These are phyloP conservation scores for Cryphonectria radicalis DNA, from an alignment of 2,329 filamentous ascomycete genomes.

Conservation along the genomic window DNA sequence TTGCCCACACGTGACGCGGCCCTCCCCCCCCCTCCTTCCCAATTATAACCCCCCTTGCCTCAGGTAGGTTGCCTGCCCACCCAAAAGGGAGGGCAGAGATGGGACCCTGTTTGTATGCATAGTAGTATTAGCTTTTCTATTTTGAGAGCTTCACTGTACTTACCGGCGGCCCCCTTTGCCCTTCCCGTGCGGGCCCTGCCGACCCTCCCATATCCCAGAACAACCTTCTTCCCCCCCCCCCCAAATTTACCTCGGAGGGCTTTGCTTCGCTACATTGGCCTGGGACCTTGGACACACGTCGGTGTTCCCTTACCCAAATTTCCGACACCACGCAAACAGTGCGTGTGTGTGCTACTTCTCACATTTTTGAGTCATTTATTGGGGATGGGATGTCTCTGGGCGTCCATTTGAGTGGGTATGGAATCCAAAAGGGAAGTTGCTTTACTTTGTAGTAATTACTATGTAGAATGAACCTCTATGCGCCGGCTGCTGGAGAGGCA, in stretches of 20 bases:
- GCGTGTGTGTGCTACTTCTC: neutral
- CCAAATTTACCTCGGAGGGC: neutral
- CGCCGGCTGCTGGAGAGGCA: neutral
- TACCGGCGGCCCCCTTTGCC: neutral
- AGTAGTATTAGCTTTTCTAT: conserved; percentile 1
- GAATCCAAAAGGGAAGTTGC: too few relatives aligned
- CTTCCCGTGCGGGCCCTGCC: conserved; percentile 15
- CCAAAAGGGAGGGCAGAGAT: neutral
- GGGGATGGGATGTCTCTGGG: too few relatives aligned
- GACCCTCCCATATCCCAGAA: conserved; percentile 2
- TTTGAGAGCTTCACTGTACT: neutral
- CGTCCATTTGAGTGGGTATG: too few relatives aligned
- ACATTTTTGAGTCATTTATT: neutral
- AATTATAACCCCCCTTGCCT: conserved; percentile 6
- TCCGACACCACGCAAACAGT: neutral
- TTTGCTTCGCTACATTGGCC: neutral
- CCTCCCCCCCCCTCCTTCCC: neutral
- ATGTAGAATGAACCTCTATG: too few relatives aligned
- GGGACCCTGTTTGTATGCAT: neutral
- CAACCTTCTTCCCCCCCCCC: neutral
- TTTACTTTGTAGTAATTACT: too few relatives aligned
- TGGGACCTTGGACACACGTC: neutral
- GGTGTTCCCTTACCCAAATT: neutral
- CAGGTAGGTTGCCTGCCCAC: conserved; percentile 3
- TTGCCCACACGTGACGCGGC: conserved; percentile 13